These are phyloP conservation scores for Deinandra increscens DNA, from an alignment of 129 eudicot species.

Conservation along the genomic window DNA sequence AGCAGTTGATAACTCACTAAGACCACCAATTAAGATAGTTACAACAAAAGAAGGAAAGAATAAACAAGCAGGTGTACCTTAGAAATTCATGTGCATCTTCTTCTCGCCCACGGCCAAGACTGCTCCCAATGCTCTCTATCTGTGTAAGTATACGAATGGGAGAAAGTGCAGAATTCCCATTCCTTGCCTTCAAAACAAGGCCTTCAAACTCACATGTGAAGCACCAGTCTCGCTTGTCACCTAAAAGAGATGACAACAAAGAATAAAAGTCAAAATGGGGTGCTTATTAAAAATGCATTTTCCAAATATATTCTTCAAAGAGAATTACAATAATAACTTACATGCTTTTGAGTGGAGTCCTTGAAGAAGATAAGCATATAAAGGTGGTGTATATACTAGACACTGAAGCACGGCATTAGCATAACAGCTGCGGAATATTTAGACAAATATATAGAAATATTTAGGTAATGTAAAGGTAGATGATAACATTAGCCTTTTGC, in stretches of 20 bases:
- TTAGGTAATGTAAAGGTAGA: neutral
- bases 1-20: slow-evolving; percentile 10
- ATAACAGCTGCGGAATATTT: slow-evolving; percentile 69
- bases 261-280: neutral
- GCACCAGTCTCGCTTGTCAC: slow-evolving; percentile 77
- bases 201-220: slow-evolving; percentile 83
- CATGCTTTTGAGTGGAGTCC: slow-evolving; percentile 82
- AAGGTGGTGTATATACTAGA: slow-evolving; percentile 81
- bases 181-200: slow-evolving; percentile 56
- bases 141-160: slow-evolving; percentile 67
- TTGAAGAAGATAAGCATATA: slow-evolving; percentile 79
- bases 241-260: slow-evolving; percentile 36
- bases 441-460: neutral
- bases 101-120: slow-evolving; percentile 73
- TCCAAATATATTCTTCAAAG: neutral
- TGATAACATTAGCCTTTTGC: neutral
- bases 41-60: neutral
- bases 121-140: slow-evolving; percentile 61
- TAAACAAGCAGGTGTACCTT: slow-evolving; percentile 37
- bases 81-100: slow-evolving; percentile 98
- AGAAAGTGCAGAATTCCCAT: slow-evolving; percentile 56
- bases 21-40: neutral
- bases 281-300: neutral
- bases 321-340: slow-evolving; percentile 32
- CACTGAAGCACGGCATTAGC: slow-evolving; percentile 99